Evolutionary conservation across 106 monocot genomes (phyloP).

Genomic region (Ottelia alismoides): DNA sequence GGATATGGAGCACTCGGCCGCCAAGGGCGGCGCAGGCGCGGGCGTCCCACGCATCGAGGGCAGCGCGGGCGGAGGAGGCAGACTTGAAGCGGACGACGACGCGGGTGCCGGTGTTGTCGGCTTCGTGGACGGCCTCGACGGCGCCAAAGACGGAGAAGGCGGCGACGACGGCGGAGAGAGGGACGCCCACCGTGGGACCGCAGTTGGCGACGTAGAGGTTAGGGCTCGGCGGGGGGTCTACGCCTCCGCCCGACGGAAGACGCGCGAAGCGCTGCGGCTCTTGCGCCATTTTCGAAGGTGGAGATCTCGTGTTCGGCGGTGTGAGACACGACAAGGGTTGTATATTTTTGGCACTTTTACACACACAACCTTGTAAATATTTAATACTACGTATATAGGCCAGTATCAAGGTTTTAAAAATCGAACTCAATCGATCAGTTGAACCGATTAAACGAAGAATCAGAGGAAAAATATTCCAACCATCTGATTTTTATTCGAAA

Average conservation of each 20-base stretch:
- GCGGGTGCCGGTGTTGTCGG: slow-evolving; percentile 64
- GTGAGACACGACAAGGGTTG: too few relatives aligned
- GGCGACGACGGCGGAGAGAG: slow-evolving; percentile 30
- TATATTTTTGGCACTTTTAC: too few relatives aligned
- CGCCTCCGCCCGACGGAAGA: not conserved
- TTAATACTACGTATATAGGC: too few relatives aligned
- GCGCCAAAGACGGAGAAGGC: slow-evolving; percentile 59
- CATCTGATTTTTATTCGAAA: too few relatives aligned
- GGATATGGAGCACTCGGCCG: slow-evolving; percentile 59
- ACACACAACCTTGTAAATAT: too few relatives aligned
- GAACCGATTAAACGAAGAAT: too few relatives aligned
- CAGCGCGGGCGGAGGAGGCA: slow-evolving; percentile 32
- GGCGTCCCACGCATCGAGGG: slow-evolving; percentile 43
- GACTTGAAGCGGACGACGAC: slow-evolving; percentile 68
- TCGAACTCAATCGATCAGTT: too few relatives aligned
- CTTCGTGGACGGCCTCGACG: slow-evolving; percentile 47
- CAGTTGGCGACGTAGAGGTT: slow-evolving; percentile 96
- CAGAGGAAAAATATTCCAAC: too few relatives aligned
- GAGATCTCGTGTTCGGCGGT: not conserved
- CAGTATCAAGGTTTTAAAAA: too few relatives aligned
- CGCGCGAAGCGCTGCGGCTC: not conserved
- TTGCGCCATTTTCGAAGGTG: not conserved
- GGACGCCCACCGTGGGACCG: slow-evolving; percentile 71
- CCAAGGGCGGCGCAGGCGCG: slow-evolving; percentile 37
- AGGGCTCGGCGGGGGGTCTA: slow-evolving; percentile 10